Conservation (phyloP, 23 red algal species). For the Pyropia haitanensis region DNA sequence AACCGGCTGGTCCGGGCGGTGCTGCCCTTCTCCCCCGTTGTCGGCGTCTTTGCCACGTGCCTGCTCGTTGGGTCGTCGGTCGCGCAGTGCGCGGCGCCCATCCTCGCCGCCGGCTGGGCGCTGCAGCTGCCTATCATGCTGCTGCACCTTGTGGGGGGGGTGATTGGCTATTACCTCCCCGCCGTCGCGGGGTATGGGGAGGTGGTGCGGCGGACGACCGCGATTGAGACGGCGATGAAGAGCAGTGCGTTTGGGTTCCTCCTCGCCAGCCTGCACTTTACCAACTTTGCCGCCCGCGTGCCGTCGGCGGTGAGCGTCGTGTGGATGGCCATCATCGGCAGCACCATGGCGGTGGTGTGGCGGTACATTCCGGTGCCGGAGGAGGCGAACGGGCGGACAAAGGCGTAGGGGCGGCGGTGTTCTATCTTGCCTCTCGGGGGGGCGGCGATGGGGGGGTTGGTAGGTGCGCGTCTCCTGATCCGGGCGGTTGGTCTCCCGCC, state of each 20-base stretch:
- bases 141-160: constrained; percentile 70
- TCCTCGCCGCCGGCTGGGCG: constrained; percentile 59
- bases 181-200: constrained; percentile 59
- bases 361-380: constrained; percentile 46
- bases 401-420: too few relatives aligned
- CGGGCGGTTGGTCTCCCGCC: too few relatives aligned
- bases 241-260: constrained; percentile 91
- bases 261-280: constrained; percentile 84
- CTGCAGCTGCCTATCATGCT: constrained; percentile 82
- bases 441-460: too few relatives aligned
- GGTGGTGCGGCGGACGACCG: constrained; percentile 70
- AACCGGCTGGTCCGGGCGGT: constrained; percentile 48
- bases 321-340: constrained; percentile 90
- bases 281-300: constrained; percentile 74
- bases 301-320: constrained; percentile 89
- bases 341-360: constrained; percentile 78
- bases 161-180: constrained; percentile 66
- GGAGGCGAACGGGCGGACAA: too few relatives aligned
- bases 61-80: constrained; percentile 94
- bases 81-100: constrained; percentile 66
- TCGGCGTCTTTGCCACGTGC: constrained; percentile 80
- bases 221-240: constrained; percentile 99
- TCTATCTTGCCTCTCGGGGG: too few relatives aligned
- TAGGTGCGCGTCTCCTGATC: too few relatives aligned
- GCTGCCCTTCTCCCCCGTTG: constrained; percentile 75